phyloP scores from a whole-genome alignment of 106 monocot species.

The Hemerocallis citrina region DNA sequence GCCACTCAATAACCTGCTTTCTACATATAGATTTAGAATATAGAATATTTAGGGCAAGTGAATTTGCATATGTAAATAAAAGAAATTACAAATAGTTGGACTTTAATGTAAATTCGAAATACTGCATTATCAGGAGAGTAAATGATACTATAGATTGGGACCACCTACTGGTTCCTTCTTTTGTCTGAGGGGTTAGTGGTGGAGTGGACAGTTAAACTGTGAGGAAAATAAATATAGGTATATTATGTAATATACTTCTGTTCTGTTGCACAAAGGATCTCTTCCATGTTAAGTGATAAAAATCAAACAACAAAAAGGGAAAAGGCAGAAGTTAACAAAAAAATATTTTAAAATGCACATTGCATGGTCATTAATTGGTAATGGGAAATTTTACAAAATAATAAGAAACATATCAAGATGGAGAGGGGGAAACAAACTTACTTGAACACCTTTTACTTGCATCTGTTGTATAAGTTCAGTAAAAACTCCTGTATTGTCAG shows the following conservation, averaged over 20 bases:
- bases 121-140: too few relatives aligned
- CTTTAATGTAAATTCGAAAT: too few relatives aligned
- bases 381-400: background rate
- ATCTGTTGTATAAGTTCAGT: slow-evolving; percentile 98
- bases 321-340: background rate
- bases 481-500: slow-evolving; percentile 69
- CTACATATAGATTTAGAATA: too few relatives aligned
- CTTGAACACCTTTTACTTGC: slow-evolving; percentile 99
- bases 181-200: too few relatives aligned
- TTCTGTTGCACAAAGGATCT: background rate
- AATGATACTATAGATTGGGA: too few relatives aligned
- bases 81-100: too few relatives aligned
- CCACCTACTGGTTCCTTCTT: too few relatives aligned
- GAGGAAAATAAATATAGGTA: background rate
- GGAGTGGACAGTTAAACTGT: too few relatives aligned
- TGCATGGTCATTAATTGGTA: too few relatives aligned
- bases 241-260: background rate
- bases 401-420: background rate
- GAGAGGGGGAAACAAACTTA: slow-evolving; percentile 14
- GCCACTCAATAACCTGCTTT: too few relatives aligned
- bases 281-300: background rate
- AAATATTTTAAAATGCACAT: background rate
- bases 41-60: too few relatives aligned
- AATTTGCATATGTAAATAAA: too few relatives aligned
- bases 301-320: background rate